Evolutionary conservation across 176 grass and related monocot genomes (phyloP).

Genomic region (Oryza australiensis): DNA sequence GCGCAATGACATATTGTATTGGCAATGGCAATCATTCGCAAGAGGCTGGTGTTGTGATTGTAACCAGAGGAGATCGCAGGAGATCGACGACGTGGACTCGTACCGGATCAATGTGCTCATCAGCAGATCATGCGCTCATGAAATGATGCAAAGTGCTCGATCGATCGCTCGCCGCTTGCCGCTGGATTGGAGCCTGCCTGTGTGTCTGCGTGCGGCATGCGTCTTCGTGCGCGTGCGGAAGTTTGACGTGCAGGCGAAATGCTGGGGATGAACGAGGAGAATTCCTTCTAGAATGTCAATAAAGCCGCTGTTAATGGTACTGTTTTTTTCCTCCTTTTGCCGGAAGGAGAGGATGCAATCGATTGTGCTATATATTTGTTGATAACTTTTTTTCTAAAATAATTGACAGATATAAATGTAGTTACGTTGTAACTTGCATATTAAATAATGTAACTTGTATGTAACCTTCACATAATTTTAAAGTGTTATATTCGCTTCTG

Average conservation of each 20-base stretch:
- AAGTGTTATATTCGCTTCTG: no score
- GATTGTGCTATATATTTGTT: no score
- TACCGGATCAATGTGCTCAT: not conserved
- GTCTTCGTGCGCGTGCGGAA: not conserved
- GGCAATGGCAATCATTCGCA: constrained; percentile 15
- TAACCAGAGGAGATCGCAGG: not conserved
- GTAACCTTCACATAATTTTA: no score
- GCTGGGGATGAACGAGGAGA: not conserved
- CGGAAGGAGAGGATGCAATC: no score
- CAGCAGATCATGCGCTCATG: not conserved
- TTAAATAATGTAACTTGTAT: no score
- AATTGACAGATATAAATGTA: no score
- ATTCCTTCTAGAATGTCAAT: not conserved
- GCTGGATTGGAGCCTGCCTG: not conserved
- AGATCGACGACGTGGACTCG: constrained; percentile 24
- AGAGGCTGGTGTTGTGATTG: not conserved
- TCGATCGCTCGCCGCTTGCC: not conserved
- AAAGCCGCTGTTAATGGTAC: not conserved
- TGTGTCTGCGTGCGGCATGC: not conserved
- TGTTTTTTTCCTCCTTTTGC: no score
- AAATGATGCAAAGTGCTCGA: not conserved
- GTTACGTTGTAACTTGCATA: no score
- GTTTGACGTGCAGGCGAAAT: not conserved
- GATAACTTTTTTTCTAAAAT: no score
- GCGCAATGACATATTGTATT: no score